Base-by-base conservation (phyloP, 2,329 filamentous ascomycete genomes). In the Tolypocladium amazonense region DNA sequence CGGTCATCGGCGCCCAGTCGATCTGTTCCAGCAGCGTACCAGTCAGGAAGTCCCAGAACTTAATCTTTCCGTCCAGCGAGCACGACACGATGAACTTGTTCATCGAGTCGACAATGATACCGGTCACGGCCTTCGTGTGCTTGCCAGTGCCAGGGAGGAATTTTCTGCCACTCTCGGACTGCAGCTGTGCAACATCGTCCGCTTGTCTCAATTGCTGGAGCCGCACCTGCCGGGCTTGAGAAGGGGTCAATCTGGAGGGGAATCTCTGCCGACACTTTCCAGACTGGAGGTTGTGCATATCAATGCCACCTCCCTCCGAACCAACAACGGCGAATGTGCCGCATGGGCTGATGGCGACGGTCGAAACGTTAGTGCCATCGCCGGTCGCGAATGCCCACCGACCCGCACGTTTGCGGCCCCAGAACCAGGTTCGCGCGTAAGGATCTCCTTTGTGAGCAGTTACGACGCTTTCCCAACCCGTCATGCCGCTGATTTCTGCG, bases 241-340 rank as follows among this genome's bases (percentile, higher is more conserved):
- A 84, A 1, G 88, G 88, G 1, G 88, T 92, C 54, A 95, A 74
- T 53, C 83, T 84, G 11, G 90, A 86, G 0, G 94, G 94, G 72
- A 96, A 99, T 23, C 88, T 85, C 69, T 95, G 91, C 60, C 93
- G 87, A 72, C 95, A 90, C 25, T 88, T 79, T 53, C 94, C 94
- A 53, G 94, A 97, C 72, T 99, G 94, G 61, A 99, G 78, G 71
- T 99, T 99, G 82, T 89, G 97, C 88, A 96, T 93, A 72, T 97
- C 92, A 59, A 99, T 87, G 39, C 86, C 84, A 50, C 94, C 94
- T 43, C 82, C 86, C 37, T 85, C 85, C 1, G 93, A 97, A 1
- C 94, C 94, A 27, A 99, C 81, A 5, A 97, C 76, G 2, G 92
- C 92, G 77, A 99, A 99, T 1, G 90, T 97, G 60, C 94, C 94